Evolutionary conservation across 1,284 basidiomycete genomes (phyloP).

Genomic region (Pulveroboletus sp.): DNA sequence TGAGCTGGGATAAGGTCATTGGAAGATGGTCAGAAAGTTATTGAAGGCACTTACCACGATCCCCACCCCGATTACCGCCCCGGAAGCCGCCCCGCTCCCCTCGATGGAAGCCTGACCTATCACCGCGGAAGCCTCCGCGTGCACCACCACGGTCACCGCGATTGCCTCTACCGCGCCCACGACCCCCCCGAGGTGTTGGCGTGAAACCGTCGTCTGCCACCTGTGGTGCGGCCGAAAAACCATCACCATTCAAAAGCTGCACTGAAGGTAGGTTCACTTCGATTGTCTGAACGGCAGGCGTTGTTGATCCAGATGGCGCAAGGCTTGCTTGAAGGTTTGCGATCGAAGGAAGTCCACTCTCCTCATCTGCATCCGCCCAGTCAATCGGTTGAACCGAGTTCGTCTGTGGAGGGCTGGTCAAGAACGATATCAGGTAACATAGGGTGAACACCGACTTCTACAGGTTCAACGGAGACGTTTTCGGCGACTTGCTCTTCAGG

Average conservation of each 20-base stretch:
- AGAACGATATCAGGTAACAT: not conserved
- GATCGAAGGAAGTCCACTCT: conserved; percentile 58
- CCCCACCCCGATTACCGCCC: conserved; percentile 44
- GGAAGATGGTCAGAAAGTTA: not conserved
- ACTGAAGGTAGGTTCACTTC: conserved; percentile 40
- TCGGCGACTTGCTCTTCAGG: conserved; percentile 38
- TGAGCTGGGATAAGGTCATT: conserved; percentile 28
- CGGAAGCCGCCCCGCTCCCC: conserved; percentile 41
- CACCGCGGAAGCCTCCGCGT: conserved; percentile 42
- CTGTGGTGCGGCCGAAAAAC: conserved; percentile 27
- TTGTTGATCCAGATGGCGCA: conserved; percentile 51
- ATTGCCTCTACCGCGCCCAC: conserved; percentile 46
- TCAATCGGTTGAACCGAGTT: conserved; percentile 43
- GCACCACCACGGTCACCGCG: conserved; percentile 41
- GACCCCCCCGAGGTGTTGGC: conserved; percentile 42
- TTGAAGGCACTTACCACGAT: conserved; percentile 38
- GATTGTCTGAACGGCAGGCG: conserved; percentile 47
- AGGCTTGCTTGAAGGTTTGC: conserved; percentile 56
- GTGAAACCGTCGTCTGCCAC: conserved; percentile 67
- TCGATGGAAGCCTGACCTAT: conserved; percentile 40
- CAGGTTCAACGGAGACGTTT: conserved; percentile 28
- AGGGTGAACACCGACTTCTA: conserved; percentile 20
- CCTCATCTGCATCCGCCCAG: conserved; percentile 58
- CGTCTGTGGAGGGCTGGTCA: conserved; percentile 19
- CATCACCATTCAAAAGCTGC: conserved; percentile 33